Evolutionary conservation across 2,329 filamentous ascomycete genomes (phyloP).

Genomic region (Pyrenophora teres): DNA sequence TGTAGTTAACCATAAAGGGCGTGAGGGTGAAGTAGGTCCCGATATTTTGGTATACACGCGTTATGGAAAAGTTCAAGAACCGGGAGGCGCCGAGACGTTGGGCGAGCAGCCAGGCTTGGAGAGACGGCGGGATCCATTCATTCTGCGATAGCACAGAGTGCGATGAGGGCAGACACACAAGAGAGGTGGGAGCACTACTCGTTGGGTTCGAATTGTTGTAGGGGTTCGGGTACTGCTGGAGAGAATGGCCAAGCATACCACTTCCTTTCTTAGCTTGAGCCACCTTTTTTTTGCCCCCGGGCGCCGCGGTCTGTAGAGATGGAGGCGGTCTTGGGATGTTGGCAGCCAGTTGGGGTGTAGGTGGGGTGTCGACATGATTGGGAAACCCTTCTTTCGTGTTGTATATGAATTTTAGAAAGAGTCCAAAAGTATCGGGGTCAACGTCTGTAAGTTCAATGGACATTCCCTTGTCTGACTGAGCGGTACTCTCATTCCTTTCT

Average conservation of each 20-base stretch:
- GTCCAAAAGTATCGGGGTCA: conserved; percentile 20
- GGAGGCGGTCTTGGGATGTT: no score
- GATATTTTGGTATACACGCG: conserved; percentile 13
- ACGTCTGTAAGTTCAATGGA: conserved; percentile 10
- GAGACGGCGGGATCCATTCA: not conserved
- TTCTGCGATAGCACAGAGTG: no score
- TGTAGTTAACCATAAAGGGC: conserved; percentile 12
- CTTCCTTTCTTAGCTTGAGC: no score
- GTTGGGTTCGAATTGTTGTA: no score
- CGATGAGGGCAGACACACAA: no score
- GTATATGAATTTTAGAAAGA: conserved; percentile 32
- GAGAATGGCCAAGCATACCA: no score
- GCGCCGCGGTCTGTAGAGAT: no score
- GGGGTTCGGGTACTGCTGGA: no score
- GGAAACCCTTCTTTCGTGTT: conserved; percentile 18
- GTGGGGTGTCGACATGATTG: conserved; percentile 4
- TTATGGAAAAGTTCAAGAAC: conserved; percentile 25
- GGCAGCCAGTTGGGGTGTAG: not conserved
- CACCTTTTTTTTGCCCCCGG: no score
- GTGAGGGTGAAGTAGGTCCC: conserved; percentile 18
- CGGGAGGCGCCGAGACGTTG: conserved; percentile 6
- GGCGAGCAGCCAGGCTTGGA: conserved; percentile 26
- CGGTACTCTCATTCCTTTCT: no score
- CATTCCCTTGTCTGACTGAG: no score
- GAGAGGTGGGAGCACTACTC: no score